A percentile compares a stretch with the other conserved stretches of the same genome.
Conservation (phyloP, 805 yeast species). For the Saccharomycopsis sp. region DNA sequence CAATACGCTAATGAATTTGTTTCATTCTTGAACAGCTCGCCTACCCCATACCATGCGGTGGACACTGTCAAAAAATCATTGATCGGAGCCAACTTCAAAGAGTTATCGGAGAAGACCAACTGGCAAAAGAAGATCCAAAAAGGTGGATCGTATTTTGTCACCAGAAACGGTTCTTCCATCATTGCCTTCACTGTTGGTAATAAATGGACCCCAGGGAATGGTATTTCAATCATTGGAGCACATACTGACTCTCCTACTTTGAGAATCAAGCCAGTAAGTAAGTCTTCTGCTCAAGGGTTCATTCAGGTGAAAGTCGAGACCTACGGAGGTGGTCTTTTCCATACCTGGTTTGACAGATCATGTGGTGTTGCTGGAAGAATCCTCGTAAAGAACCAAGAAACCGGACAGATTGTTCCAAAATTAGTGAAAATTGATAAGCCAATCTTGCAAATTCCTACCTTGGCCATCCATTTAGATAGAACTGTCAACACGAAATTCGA, state of each 20-base stretch:
- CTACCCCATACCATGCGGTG: constrained; percentile 94
- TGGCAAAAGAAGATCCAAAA: constrained; percentile 56
- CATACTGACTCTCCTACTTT: constrained; percentile 94
- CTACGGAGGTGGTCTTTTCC: constrained; percentile 96
- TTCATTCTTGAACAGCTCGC: constrained; percentile 73
- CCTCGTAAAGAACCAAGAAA: constrained; percentile 44
- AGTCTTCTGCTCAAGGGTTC: constrained; percentile 63
- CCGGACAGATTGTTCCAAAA: constrained; percentile 50
- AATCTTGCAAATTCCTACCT: constrained; percentile 81
- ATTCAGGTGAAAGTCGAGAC: constrained; percentile 88
- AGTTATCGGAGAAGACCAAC: constrained; percentile 59
- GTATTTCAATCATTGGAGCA: constrained; percentile 87
- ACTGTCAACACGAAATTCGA: constrained; percentile 73
- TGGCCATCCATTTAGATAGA: constrained; percentile 87
- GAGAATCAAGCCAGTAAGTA: constrained; percentile 82
- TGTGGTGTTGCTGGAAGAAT: constrained; percentile 89
- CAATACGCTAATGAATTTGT: constrained; percentile 45
- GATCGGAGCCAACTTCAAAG: constrained; percentile 57
- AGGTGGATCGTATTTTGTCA: constrained; percentile 72
- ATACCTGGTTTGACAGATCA: constrained; percentile 95
- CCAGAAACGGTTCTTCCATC: constrained; percentile 83
- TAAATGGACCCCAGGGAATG: constrained; percentile 65
- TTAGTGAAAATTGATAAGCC: constrained; percentile 80
- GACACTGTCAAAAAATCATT: constrained; percentile 53
- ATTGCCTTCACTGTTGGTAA: constrained; percentile 83